Base-by-base conservation (phyloP, 1,284 basidiomycete genomes). In the Irpex sp. region DNA sequence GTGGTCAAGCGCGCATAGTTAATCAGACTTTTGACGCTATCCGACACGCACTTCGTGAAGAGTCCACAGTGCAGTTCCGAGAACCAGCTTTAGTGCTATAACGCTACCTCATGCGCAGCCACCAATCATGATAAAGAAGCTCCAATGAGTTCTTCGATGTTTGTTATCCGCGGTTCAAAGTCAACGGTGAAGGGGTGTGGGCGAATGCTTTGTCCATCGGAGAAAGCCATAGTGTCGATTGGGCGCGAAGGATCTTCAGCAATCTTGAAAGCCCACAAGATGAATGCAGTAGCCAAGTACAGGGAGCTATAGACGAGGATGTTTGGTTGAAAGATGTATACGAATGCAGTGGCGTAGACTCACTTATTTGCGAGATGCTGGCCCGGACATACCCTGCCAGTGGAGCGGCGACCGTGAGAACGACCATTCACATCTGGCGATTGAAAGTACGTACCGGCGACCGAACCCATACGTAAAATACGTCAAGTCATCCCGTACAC, bases 241-340 rank as follows among this genome's bases (percentile, higher is more conserved):
- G 84, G 84, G 2, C 75, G 72, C 8, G 72, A 68, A 0, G 79
- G 75, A 66, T 88, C 85, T 47, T 80, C 70, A 0, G 70, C 70
- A 17, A 89, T 76, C 0, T 68, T 76, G 74, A 88, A 88, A 0
- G 85, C 81, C 85, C 86, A 88, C n/a, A 85, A 77, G 1, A 84
- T 71, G 9, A 86, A 75, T 0, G 85, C 84, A 0, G 83, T 79
- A 65, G 85, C 87, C 57, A 89, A 76, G 66, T 83, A 85, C 2
- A 88, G 75, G 0, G 86, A 88, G 19, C 84, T 84, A 64, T 4
- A 61, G 51, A 44, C 26, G 26, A 26, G n/a, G 9, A 60, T 57
- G 55, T 7, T 21, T 8, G 13, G 36, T 9, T 37, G 31, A 57
- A 40, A 21, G 51, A 34, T 15, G 7, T 21, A 49, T n/a, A 49